Evolutionary conservation across 2,329 filamentous ascomycete genomes (phyloP), one percentile per base, ranked within the genome.

Genomic region (Hypoxylon sp.): DNA sequence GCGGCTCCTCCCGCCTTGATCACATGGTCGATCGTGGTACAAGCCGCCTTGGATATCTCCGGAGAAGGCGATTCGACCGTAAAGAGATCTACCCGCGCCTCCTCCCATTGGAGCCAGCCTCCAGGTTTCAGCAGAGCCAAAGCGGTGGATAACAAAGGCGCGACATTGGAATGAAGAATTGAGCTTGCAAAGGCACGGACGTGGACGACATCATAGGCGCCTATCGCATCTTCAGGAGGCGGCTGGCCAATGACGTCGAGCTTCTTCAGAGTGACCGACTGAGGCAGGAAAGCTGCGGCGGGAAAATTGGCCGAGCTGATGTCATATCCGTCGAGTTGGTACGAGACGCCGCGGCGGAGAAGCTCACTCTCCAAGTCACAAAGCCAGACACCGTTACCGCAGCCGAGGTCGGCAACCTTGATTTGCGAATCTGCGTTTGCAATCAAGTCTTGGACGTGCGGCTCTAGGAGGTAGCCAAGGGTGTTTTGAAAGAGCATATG

Each of bases 401-500:
- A 73, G 13, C 48, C 71, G 4, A 73, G 65, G 24, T 73, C 71
- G 13, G 70, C 69, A 15, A 71, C 50, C 43, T 49, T 69, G 53
- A 64, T 19, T 52, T 41, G 6, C 7, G 24, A 26, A 7, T 73
- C 7, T 65, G 47, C 0, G 15, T 34, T 34, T 58, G 43, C 24
- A 41, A 64, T 15, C 3, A 8, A 7, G 44, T n/a, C 48, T 11
- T 67, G 41, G 10, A 72, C 34, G 5, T 28, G 28, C 0, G 68
- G 68, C 0, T 73, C 65, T 11, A 75, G 41, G 32, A 72, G 57
- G 44, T 64, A 59, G 17, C 58, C 65, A 4, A 74, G 58, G 0
- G 71, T 73, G 39, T 71, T 72, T 41, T 74, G 69, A 50, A 59
- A 63, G 8, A 74, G 65, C 15, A 57, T 54, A 48, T 74, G 72